Conservation (phyloP, 2,329 filamentous ascomycete genomes). For the Diaporthe sp. region DNA sequence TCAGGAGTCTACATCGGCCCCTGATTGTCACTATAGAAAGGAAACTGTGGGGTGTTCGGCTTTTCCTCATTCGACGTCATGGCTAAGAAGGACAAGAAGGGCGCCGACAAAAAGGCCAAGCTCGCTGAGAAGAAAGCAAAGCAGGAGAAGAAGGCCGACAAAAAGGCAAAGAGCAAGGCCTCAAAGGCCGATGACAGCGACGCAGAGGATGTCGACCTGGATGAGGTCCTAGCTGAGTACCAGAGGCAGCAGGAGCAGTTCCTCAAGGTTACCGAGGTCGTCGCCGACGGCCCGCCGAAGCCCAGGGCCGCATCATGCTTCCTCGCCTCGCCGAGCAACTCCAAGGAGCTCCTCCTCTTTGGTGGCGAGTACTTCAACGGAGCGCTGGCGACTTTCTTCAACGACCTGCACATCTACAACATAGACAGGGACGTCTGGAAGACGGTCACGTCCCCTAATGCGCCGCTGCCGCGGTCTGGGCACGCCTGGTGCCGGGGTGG, state of each 20-base stretch:
- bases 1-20: not conserved
- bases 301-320: conserved; percentile 85
- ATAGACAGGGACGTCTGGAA: conserved; percentile 92
- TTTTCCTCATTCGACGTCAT: conserved; percentile 46
- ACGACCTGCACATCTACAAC: conserved; percentile 78
- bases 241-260: conserved; percentile 94
- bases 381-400: conserved; percentile 80
- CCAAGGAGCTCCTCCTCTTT: conserved; percentile 90
- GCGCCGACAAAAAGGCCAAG: conserved; percentile 60
- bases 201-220: conserved; percentile 91
- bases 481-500: conserved; percentile 95
- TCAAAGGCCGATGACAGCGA: conserved; percentile 86
- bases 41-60: not conserved
- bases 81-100: conserved; percentile 61
- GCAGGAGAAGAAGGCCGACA: conserved; percentile 90
- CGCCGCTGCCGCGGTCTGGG: conserved; percentile 88
- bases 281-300: conserved; percentile 78
- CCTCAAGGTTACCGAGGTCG: conserved; percentile 89
- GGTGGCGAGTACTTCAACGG: conserved; percentile 98
- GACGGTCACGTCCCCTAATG: conserved; percentile 90
- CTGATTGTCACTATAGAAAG: not conserved
- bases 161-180: conserved; percentile 80
- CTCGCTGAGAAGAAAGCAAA: conserved; percentile 78
- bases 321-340: conserved; percentile 86
- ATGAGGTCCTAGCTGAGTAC: conserved; percentile 93